Evolutionary conservation across 495 filamentous ascomycete species (phyloP), one percentile per base, ranked within the genome.

Genomic region (Penicillium macrosclerotiorum): DNA sequence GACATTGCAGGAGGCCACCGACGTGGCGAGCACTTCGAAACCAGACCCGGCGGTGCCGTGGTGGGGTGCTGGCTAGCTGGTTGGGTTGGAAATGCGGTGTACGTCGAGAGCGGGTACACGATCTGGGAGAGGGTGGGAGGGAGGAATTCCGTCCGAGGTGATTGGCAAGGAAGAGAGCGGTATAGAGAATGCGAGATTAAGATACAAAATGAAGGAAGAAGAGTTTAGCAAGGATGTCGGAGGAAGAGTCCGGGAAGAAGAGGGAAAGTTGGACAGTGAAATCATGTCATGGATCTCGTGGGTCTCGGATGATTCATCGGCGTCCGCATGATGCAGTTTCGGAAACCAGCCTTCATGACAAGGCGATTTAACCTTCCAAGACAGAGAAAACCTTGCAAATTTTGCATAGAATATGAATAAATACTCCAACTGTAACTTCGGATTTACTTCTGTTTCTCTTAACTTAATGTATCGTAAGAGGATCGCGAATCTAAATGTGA

Each of bases 41-140:
- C 29, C 16, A 36, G 34, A 29, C 31, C 47, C 53, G 27, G 26
- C 44, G 38, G 42, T 46, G 55, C 46, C 40, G 45, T 40, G 38
- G 54, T 55, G 49, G 56, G 51, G 53, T 47, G 37, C n/a, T n/a
- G n/a, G n/a, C n/a, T n/a, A n/a, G 16, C 5, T 11, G 38, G 24
- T 24, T 51, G 43, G 44, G 51, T n/a, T n/a, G n/a, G n/a, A n/a
- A n/a, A 60, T 63, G 59, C 59, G 59, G 56, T 63, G 59, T 57
- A 45, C 26, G 47, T 17, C 18, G 49, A 45, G 47, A 55, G 31
- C 46, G 47, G 46, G 43, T 50, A 53, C 59, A 42, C 47, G 34
- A 32, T 47, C 40, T n/a, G n/a, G n/a, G n/a, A n/a, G n/a, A n/a
- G n/a, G n/a, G n/a, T n/a, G n/a, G n/a, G n/a, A n/a, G n/a, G n/a